Conservation (phyloP, 345 rosid species). For the Garcia nutans region DNA sequence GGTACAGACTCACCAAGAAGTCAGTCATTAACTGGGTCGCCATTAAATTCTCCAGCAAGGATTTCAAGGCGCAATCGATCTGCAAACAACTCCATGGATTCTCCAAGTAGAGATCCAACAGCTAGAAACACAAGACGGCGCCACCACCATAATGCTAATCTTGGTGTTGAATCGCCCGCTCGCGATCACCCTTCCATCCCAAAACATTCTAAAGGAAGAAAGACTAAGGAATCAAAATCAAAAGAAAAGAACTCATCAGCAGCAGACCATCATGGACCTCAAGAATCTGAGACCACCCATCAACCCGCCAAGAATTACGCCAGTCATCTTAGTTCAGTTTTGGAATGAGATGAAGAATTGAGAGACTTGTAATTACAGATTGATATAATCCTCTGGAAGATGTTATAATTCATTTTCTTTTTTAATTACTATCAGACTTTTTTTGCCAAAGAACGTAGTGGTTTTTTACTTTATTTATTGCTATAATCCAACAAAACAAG, state of each 20-base stretch:
- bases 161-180: conserved; percentile 17
- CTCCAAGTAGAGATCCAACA: conserved; percentile 23
- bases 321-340: conserved; percentile 21
- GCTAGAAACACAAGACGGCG: conserved; percentile 13
- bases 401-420: neutral
- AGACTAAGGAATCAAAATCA: conserved; percentile 19
- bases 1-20: conserved; percentile 8
- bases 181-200: conserved; percentile 22
- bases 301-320: conserved; percentile 17
- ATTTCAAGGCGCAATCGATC: conserved; percentile 35
- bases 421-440: neutral
- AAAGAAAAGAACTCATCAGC: conserved; percentile 17
- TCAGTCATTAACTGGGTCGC: conserved; percentile 12
- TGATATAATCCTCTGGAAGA: neutral
- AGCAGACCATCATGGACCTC: conserved; percentile 4
- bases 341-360: conserved; percentile 12
- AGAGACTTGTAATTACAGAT: neutral
- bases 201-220: conserved; percentile 26
- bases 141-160: conserved; percentile 8
- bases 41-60: conserved; percentile 34
- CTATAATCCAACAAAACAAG: neutral
- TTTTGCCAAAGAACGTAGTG: neutral
- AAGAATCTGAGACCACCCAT: conserved; percentile 12
- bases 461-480: neutral
- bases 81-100: conserved; percentile 28